A percentile compares a stretch with the other conserved stretches of the same genome.
Evolutionary conservation across 257 asterid species (phyloP).

Genomic region (Echium plantagineum): DNA sequence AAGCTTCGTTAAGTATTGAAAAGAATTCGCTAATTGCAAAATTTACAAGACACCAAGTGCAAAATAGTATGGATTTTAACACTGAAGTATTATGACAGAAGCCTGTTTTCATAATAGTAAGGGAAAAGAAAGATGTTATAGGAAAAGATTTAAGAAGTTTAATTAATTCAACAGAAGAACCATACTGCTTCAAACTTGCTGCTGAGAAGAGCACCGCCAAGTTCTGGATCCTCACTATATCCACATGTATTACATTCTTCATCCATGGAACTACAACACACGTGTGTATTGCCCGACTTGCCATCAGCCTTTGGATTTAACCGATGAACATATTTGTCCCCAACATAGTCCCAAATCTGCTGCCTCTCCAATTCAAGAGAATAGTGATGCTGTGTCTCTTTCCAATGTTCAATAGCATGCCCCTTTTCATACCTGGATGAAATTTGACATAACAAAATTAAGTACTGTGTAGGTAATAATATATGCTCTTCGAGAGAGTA

Average conservation of each 20-base stretch:
- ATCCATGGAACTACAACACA: constrained; percentile 39
- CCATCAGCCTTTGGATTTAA: constrained; percentile 72
- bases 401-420: constrained; percentile 89
- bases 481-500: neutral
- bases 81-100: neutral
- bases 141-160: neutral
- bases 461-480: constrained; percentile 2
- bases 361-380: constrained; percentile 82
- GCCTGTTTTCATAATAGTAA: neutral
- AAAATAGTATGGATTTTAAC: neutral
- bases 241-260: constrained; percentile 63
- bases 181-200: constrained; percentile 91
- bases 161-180: neutral
- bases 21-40: neutral
- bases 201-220: constrained; percentile 60
- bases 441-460: constrained; percentile 4
- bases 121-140: neutral
- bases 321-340: constrained; percentile 87
- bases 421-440: constrained; percentile 60
- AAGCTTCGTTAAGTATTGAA: neutral
- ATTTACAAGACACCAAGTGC: neutral
- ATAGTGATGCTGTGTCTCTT: constrained; percentile 64
- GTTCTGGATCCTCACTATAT: constrained; percentile 54
- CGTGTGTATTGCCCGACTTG: constrained; percentile 36
- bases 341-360: constrained; percentile 97